A percentile compares a stretch with the other conserved stretches of the same genome.
Conservation (phyloP, 148 eudicot genomes). For the Talinum fruticosum region DNA sequence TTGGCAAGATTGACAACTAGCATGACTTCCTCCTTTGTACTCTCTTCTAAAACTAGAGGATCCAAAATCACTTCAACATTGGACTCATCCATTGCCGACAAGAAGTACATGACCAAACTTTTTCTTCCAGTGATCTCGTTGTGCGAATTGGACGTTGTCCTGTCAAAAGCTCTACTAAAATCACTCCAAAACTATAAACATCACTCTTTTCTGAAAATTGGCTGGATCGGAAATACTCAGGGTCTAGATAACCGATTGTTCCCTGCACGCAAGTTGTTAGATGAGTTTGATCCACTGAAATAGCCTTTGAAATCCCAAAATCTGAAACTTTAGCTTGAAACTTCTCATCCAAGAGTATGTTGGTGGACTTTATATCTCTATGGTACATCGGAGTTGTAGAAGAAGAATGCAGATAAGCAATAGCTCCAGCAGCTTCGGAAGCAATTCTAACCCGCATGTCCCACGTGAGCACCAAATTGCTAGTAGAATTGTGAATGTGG, state of each 20-base stretch:
- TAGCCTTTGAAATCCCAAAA: constrained; percentile 41
- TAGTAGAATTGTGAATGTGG: neutral
- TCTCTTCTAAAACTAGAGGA: neutral
- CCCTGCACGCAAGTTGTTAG: constrained; percentile 41
- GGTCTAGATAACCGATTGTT: constrained; percentile 43
- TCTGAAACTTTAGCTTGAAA: constrained; percentile 40
- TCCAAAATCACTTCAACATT: neutral
- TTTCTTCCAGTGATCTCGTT: neutral
- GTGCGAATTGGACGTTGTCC: neutral
- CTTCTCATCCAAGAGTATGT: constrained; percentile 37
- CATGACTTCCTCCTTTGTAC: constrained; percentile 1
- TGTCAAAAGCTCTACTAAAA: constrained; percentile 32
- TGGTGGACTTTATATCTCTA: constrained; percentile 38
- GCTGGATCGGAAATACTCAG: too few relatives aligned
- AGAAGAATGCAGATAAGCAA: constrained; percentile 37
- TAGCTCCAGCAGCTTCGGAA: constrained; percentile 33
- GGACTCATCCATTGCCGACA: neutral
- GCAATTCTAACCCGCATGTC: constrained; percentile 35
- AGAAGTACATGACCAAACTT: neutral
- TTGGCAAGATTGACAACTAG: neutral
- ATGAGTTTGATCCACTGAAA: constrained; percentile 35
- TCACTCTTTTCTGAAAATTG: too few relatives aligned
- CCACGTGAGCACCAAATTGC: constrained; percentile 24
- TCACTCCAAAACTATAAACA: too few relatives aligned
- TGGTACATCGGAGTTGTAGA: constrained; percentile 44